A percentile compares a stretch with the other conserved stretches of the same genome.
These are phyloP conservation scores for Tricholoma flavovirens DNA, from an alignment of 768 basidiomycete genomes.

Conservation along the genomic window DNA sequence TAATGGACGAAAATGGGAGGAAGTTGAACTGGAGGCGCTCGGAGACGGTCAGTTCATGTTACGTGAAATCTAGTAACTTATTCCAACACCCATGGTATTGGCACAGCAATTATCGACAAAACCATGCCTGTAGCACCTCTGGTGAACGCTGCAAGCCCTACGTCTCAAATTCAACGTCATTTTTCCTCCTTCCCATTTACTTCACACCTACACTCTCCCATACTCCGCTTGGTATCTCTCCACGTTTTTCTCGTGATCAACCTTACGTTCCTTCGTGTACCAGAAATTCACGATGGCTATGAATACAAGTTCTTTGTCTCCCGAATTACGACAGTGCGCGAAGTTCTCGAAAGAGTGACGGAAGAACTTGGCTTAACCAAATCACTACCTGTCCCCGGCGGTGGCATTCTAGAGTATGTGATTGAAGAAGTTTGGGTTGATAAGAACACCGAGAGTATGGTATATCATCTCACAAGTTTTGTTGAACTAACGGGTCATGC, in stretches of 20 bases:
- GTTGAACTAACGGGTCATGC: slow-evolving; percentile 9
- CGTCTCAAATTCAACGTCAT: slow-evolving; percentile 35
- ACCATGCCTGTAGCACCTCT: slow-evolving; percentile 46
- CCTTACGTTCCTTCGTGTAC: slow-evolving; percentile 59
- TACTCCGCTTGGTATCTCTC: slow-evolving; percentile 66
- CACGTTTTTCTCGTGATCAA: slow-evolving; percentile 52
- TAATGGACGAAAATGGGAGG: slow-evolving; percentile 62
- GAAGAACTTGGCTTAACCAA: slow-evolving; percentile 69
- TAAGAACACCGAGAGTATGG: slow-evolving; percentile 51
- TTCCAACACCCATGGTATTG: not conserved
- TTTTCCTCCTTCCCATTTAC: slow-evolving; percentile 71
- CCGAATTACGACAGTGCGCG: slow-evolving; percentile 46
- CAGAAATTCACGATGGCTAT: slow-evolving; percentile 73
- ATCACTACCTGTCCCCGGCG: slow-evolving; percentile 59
- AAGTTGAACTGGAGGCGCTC: slow-evolving; percentile 59
- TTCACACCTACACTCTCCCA: slow-evolving; percentile 58
- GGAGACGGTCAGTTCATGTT: slow-evolving; percentile 45
- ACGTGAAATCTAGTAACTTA: not conserved
- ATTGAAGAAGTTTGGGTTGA: slow-evolving; percentile 64
- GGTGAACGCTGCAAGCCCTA: slow-evolving; percentile 34
- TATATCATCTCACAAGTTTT: not conserved
- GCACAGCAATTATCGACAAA: slow-evolving; percentile 44
- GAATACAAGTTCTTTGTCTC: slow-evolving; percentile 62
- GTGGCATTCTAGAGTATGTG: slow-evolving; percentile 64
- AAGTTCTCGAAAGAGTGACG: slow-evolving; percentile 44